Percentiles rank a stretch among this genome's conserved stretches.
Evolutionary conservation across 805 yeast species (phyloP).

Genomic region (Limtongia smithiae): DNA sequence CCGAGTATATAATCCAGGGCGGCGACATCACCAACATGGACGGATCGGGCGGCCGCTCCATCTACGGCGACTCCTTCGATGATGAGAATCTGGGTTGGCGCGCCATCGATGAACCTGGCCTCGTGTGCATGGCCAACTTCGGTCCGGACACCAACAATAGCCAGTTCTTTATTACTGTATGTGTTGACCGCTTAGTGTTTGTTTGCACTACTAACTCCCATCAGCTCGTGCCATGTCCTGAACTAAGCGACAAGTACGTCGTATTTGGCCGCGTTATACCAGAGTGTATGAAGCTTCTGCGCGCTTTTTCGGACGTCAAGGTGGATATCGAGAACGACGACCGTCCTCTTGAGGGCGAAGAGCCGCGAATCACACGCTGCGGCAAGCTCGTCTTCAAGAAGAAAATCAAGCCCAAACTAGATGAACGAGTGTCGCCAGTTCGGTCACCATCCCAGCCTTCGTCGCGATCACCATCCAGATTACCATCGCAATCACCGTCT

Average conservation of each 20-base stretch:
- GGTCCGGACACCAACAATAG: constrained; percentile 73
- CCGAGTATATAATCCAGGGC: constrained; percentile 74
- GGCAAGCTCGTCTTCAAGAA: constrained; percentile 25
- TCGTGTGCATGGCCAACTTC: constrained; percentile 70
- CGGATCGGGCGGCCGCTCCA: constrained; percentile 67
- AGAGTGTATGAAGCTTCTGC: constrained; percentile 9
- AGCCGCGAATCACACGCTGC: constrained; percentile 21
- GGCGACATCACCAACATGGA: constrained; percentile 65
- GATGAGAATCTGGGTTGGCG: constrained; percentile 67
- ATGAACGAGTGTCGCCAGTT: background rate
- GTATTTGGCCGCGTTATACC: constrained; percentile 61
- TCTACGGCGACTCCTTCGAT: constrained; percentile 62
- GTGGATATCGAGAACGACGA: constrained; percentile 22
- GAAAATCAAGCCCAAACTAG: constrained; percentile 6
- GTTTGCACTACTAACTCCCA: too few relatives aligned
- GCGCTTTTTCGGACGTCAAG: constrained; percentile 15
- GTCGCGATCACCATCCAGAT: too few relatives aligned
- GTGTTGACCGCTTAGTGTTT: constrained; percentile 2
- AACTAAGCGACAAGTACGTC: constrained; percentile 93
- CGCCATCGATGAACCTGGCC: constrained; percentile 61
- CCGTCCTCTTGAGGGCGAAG: constrained; percentile 20
- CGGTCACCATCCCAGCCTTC: background rate
- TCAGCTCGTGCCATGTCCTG: constrained; percentile 34
- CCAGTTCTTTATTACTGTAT: constrained; percentile 77
- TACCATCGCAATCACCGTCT: background rate